Conservation (phyloP, 352 stramenopile species). For the Discostella stelligera region DNA sequence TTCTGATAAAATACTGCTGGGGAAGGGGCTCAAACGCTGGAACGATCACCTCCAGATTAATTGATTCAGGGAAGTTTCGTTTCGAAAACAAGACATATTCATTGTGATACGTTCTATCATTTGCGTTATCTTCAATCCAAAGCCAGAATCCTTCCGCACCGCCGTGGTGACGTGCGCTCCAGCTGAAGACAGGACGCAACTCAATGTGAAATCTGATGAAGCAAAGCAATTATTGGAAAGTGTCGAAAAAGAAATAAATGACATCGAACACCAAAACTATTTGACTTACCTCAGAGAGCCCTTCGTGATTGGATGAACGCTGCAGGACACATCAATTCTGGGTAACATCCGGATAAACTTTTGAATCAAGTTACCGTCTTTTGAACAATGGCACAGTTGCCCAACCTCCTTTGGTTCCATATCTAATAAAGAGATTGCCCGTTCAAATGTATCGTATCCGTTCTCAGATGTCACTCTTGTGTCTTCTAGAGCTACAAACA, state of each 20-base stretch:
- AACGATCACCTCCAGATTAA: constrained; percentile 93
- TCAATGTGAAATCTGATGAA: constrained; percentile 82
- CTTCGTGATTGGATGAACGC: constrained; percentile 93
- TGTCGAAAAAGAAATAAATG: neutral
- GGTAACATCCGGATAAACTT: constrained; percentile 77
- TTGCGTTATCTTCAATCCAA: constrained; percentile 94
- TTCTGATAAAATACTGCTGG: constrained; percentile 92
- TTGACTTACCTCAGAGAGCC: constrained; percentile 86
- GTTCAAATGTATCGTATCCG: constrained; percentile 68
- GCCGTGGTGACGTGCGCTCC: constrained; percentile 85
- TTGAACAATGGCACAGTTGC: constrained; percentile 66
- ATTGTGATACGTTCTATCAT: constrained; percentile 81
- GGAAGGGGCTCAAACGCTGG: constrained; percentile 92
- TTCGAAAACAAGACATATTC: constrained; percentile 86
- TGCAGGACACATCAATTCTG: constrained; percentile 66
- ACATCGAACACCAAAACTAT: constrained; percentile 18
- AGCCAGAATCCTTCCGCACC: constrained; percentile 91
- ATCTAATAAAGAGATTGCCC: constrained; percentile 82
- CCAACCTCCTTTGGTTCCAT: constrained; percentile 84
- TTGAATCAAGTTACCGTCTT: constrained; percentile 68
- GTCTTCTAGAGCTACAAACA: constrained; percentile 87
- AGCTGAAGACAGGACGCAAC: constrained; percentile 87
- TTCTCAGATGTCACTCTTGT: constrained; percentile 65
- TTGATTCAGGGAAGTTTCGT: constrained; percentile 70
- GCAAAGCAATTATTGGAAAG: constrained; percentile 15